Evolutionary conservation across 306 rosid species (phyloP).

Genomic region (Abrus precatorius): DNA sequence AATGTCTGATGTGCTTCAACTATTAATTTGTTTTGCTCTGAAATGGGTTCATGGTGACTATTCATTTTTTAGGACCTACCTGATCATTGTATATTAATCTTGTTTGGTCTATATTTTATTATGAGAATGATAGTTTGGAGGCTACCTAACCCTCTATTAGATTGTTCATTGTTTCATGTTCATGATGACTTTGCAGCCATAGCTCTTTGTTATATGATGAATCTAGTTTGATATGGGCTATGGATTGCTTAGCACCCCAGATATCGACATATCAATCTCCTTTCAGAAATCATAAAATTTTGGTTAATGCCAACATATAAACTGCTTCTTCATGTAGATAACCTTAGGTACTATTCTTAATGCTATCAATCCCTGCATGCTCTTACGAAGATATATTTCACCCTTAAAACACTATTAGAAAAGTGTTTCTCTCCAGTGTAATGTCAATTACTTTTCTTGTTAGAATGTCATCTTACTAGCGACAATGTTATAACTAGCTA

Average conservation of each 20-base stretch:
- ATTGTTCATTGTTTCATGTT: not conserved
- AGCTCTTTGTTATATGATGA: not conserved
- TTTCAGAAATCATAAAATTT: too few species aligned
- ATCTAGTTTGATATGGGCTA: not conserved
- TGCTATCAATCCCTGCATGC: not conserved
- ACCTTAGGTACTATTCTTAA: not conserved
- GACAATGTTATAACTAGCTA: conserved; percentile 3
- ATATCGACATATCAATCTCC: not conserved
- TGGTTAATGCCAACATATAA: too few species aligned
- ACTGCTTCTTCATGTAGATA: not conserved
- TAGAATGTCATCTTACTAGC: not conserved
- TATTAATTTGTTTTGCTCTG: not conserved
- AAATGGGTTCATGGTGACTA: not conserved
- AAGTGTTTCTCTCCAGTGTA: not conserved
- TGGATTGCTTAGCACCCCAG: not conserved
- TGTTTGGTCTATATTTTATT: not conserved
- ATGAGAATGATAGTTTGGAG: conserved; percentile 1
- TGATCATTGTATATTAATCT: not conserved
- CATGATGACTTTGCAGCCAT: not conserved
- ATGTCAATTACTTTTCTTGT: not conserved
- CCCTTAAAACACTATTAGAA: conserved; percentile 12
- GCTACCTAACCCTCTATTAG: not conserved
- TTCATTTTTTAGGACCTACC: not conserved
- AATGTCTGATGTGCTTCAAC: conserved; percentile 1
- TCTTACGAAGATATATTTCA: not conserved